Evolutionary conservation across 2,329 filamentous ascomycete species (phyloP).

Genomic region (Colletotrichum abscissum): DNA sequence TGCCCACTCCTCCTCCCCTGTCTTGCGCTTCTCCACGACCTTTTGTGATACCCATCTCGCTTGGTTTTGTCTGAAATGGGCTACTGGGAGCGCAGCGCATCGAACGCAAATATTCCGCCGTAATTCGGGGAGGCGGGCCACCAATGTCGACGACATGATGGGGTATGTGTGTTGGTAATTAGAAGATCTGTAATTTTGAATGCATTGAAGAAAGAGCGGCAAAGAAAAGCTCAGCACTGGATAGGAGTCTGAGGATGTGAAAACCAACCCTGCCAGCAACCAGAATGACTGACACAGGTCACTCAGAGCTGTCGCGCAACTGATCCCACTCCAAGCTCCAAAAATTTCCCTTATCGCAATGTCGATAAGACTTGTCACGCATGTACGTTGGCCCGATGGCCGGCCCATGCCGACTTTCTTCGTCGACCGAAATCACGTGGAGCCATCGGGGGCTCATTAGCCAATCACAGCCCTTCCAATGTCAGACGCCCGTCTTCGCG

Average conservation of each 20-base stretch:
- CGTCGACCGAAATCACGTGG: constrained; percentile 31
- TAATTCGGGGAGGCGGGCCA: constrained; percentile 23
- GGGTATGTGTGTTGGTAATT: background rate
- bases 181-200: background rate
- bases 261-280: background rate
- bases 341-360: constrained; percentile 35
- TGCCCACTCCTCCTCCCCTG: constrained; percentile 60
- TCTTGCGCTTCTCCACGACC: constrained; percentile 55
- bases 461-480: constrained; percentile 60
- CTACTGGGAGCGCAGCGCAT: constrained; percentile 22
- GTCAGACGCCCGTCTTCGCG: constrained; percentile 36
- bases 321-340: constrained; percentile 12
- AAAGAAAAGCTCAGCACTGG: background rate
- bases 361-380: constrained; percentile 8
- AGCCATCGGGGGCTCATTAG: constrained; percentile 30
- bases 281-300: constrained; percentile 3
- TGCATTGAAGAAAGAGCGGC: constrained; percentile 22
- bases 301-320: constrained; percentile 4
- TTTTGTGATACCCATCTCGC: constrained; percentile 53
- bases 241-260: background rate
- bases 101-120: constrained; percentile 28
- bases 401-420: background rate
- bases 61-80: constrained; percentile 38
- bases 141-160: constrained; percentile 32
- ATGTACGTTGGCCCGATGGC: constrained; percentile 19